A percentile compares a stretch with the other conserved stretches of the same genome.
phyloP scores from a whole-genome alignment of 2,329 filamentous ascomycete species.

The Fonsecaea multimorphosa region DNA sequence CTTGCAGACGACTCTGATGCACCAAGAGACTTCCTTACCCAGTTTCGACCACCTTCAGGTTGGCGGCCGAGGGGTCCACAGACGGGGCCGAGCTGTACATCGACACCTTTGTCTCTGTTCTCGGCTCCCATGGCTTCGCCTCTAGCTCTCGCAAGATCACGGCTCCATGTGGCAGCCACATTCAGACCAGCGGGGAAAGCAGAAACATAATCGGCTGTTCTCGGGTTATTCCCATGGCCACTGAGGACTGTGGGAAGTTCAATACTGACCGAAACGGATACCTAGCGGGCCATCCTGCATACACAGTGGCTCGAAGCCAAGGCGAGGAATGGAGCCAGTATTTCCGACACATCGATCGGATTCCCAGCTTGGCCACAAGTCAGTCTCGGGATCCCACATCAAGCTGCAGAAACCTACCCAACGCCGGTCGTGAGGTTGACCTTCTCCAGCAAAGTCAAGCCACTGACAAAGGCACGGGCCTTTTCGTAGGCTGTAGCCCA shows the following conservation, averaged over 20 bases:
- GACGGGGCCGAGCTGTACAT: constrained; percentile 77
- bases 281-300: constrained; percentile 86
- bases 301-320: constrained; percentile 76
- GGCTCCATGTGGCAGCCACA: constrained; percentile 82
- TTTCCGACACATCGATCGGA: constrained; percentile 80
- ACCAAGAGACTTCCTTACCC: constrained; percentile 52
- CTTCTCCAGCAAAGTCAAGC: constrained; percentile 84
- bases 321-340: constrained; percentile 56
- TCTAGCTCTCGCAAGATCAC: constrained; percentile 70
- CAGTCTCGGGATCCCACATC: constrained; percentile 13
- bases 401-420: constrained; percentile 62
- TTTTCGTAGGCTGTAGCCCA: constrained; percentile 79
- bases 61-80: constrained; percentile 73
- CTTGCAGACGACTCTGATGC: neutral
- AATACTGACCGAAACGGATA: constrained; percentile 66
- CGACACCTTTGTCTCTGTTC: constrained; percentile 75
- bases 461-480: constrained; percentile 79
- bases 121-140: constrained; percentile 77
- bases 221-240: constrained; percentile 19
- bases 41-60: constrained; percentile 72
- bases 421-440: constrained; percentile 93
- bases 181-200: constrained; percentile 81
- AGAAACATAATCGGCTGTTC: constrained; percentile 74
- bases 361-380: constrained; percentile 60
- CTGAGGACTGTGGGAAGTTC: neutral